Evolutionary conservation across 1,139 yeast species (phyloP), one percentile per base, ranked within the genome.

Genomic region (Yamadazyma atlantica): DNA sequence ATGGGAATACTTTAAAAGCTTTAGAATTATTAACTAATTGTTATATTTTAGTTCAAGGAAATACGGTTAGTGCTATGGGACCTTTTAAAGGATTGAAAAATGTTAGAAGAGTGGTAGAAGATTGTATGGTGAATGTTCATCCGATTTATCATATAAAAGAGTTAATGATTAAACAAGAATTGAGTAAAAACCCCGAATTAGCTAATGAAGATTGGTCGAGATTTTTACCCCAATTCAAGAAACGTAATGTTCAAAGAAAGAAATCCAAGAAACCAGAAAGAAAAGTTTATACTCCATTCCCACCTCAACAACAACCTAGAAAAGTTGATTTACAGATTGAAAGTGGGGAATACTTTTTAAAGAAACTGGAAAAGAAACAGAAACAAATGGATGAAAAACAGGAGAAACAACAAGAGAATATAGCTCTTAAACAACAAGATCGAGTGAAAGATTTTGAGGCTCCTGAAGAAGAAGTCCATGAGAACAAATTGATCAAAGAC

Each of bases 201-300:
- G 97, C 96, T 25, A 73, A 87, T 39, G 97, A 94, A 64, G 96
- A 90, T 64, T 94, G 99, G 99, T 82, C 90, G 19, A 76, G 99
- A 60, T 94, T 92, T 64, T 72, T 94, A 58, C 99, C 99, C 21
- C 90, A 85, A 73, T 94, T 94, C 73, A 94, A 89, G 78, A 92
- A 90, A 76, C 82, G 92, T 58, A 89, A 89, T 54, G 96, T 92
- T 49, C 95, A 95, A 32, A 82, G 98, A 58, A 87, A 86, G 84
- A 83, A 82, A 73, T 86, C 92, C 47, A 66, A 67, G 53, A 64
- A 58, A 50, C 76, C 69, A 51, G 86, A 84, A 62, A 85, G 85
- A 85, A 88, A 82, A 66, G 83, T 80, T 3, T 92, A 92, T 77
- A 92, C 98, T 23, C 98, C 98, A 57, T 94, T 94, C 89, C 99